Evolutionary conservation across 768 basidiomycete genomes (phyloP).

Genomic region (Coprinellus aureogranulatus): DNA sequence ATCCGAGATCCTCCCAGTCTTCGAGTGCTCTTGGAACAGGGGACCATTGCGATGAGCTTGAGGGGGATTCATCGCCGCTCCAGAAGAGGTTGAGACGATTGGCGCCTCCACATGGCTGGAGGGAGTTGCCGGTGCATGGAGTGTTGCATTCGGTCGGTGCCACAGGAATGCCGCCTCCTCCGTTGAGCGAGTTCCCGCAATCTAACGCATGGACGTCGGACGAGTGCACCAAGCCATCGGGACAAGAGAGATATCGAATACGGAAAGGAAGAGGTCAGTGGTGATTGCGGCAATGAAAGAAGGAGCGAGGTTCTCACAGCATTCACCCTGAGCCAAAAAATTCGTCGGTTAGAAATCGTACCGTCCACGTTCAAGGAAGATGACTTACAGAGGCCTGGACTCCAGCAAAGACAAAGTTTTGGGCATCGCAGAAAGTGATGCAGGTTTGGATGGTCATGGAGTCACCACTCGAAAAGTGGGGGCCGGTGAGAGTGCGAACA

Average conservation of each 20-base stretch:
- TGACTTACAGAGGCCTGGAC: constrained; percentile 51
- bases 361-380: background rate
- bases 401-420: constrained; percentile 62
- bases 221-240: too few relatives aligned
- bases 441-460: constrained; percentile 62
- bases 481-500: constrained; percentile 57
- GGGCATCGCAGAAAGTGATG: constrained; percentile 45
- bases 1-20: constrained; percentile 70
- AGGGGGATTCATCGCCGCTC: constrained; percentile 57
- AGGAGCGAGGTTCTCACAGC: constrained; percentile 24
- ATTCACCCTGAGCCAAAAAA: constrained; percentile 24
- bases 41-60: constrained; percentile 39
- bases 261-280: background rate
- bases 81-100: constrained; percentile 61
- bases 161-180: constrained; percentile 45
- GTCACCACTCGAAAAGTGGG: constrained; percentile 41
- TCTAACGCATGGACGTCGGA: constrained; percentile 34
- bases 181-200: constrained; percentile 56
- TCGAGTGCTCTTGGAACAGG: constrained; percentile 41
- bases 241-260: background rate
- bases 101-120: constrained; percentile 61
- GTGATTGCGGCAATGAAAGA: constrained; percentile 2
- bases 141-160: constrained; percentile 55
- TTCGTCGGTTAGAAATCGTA: background rate
- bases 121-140: constrained; percentile 57